phyloP scores from a whole-genome alignment of 352 stramenopile genomes.

The Pythium brassicae region DNA sequence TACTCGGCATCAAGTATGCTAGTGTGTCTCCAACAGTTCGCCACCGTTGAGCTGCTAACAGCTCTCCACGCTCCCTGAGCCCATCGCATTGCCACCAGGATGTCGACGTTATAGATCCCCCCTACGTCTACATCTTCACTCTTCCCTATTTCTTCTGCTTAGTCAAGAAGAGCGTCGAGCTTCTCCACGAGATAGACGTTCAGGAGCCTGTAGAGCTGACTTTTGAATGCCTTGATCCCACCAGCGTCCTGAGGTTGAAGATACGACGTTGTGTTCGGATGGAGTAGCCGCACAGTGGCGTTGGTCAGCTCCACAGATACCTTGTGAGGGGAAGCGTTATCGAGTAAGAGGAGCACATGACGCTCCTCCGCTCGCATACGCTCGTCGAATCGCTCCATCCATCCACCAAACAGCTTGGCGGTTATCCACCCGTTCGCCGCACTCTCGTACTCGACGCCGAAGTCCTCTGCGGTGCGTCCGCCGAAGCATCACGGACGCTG shows the following conservation, averaged over 20 bases:
- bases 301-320: not conserved
- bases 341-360: not conserved
- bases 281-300: not conserved
- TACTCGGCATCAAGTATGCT: too few species aligned
- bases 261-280: not conserved
- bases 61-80: too few species aligned
- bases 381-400: constrained; percentile 2
- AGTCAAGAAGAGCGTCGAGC: not conserved
- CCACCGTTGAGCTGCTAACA: too few species aligned
- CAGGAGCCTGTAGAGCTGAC: not conserved
- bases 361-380: not conserved
- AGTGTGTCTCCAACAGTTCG: too few species aligned
- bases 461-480: not conserved
- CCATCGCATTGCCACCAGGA: constrained; percentile 1
- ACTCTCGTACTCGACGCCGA: constrained; percentile 1
- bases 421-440: constrained; percentile 6
- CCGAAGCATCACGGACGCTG: not conserved
- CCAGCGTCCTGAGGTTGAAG: constrained; percentile 1
- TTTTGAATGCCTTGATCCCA: not conserved
- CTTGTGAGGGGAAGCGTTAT: not conserved
- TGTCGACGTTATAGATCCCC: not conserved
- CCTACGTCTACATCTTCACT: not conserved
- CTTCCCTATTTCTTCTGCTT: not conserved
- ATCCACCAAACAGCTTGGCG: not conserved
- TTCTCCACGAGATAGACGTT: not conserved